Evolutionary conservation across 1,284 basidiomycete genomes (phyloP), one percentile per base, ranked within the genome.

Genomic region (Ceratobasidium sp.): DNA sequence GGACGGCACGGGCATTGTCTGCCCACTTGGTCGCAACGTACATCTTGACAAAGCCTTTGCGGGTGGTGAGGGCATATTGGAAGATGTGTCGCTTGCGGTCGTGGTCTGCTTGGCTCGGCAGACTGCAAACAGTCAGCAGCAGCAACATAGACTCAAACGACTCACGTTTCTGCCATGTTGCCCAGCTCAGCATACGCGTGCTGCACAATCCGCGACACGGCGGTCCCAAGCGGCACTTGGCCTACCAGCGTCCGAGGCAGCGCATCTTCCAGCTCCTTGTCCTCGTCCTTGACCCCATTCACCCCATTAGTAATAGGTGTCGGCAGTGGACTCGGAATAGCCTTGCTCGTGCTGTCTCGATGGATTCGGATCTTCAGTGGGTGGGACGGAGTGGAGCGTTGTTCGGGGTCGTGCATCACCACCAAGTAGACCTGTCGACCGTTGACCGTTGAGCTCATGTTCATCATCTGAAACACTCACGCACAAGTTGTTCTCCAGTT

Each of bases 41-140:
- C 17, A 96, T 79, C 79, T 96, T 96, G 56, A 94, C 89, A 52
- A 94, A 87, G 74, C 96, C 93, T 75, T 93, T 91, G 79, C 96
- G 92, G 12, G 87, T 91, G 76, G 89, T 88, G 32, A 94, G 87
- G 0, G 94, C 92, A 84, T 92, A 95, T 73, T 94, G 90, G 10
- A 92, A 92, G 45, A 96, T 82, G 27, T 85, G 88, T 35, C 90
- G 86, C 75, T 95, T 94, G 56, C 92, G 85, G 40, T 88, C 89
- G n/a, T 81, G 81, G 76, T 94, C 92, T 13, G 91, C 88, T 83
- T 91, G 88, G 73, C 89, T 89, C 12, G 93, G 92, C 78, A 96
- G 85, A 32, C 92, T 94, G 73, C 5, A 75, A 54, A 47, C 45
- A 20, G 52, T 12, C 35, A 27, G 57, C 55, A 70, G 31, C 50